Base-by-base conservation (phyloP, 768 basidiomycete genomes). In the Pleurotus salmoneostramineus region DNA sequence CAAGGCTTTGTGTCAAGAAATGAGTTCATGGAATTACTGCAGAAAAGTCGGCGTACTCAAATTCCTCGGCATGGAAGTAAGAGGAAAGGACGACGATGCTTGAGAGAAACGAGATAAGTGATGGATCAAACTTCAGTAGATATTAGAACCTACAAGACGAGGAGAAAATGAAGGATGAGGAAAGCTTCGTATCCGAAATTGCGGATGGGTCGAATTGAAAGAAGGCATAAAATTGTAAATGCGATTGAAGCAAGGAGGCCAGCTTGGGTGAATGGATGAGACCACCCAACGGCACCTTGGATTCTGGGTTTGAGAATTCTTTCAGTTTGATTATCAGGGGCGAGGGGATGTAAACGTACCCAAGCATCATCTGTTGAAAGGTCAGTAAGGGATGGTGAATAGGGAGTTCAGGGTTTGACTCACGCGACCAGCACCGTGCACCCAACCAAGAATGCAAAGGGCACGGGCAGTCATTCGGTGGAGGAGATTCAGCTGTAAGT, bases 401-500 rank as follows among this genome's bases (percentile, higher is more conserved):
- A 10, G 31, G 55, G 56, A 21, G 42, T n/a, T 5, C 12, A 6
- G 37, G n/a, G 4, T 55, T 40, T 10, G n/a, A 58, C 76, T 60
- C 65, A 80, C 79, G 50, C 77, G 69, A 32, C 76, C 73, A 34
- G 72, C 69, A 1, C 64, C 76, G 61, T 86, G 84, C 21, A 84
- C 65, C 71, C 82, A 78, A 1, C 79, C 65, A 31, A 86, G 58
- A 31, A 77, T 68, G 42, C 77, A 74, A 33, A 81, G 66, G 1
- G 75, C 70, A 2, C 84, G 74, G 8, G 81, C 81, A 1, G 71
- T 64, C 59, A 81, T 76, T 3, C 83, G 77, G 63, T 86, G 84
- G 3, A 74, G 51, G 44, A 67, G 69, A 59, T 74, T 69, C 17
- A 80, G 71, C 79, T 82, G 66, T 45, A 45, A 6, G 21, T 27